These are phyloP conservation scores for Ustilago bromivora DNA, from an alignment of 1,284 basidiomycete genomes.

Conservation along the genomic window DNA sequence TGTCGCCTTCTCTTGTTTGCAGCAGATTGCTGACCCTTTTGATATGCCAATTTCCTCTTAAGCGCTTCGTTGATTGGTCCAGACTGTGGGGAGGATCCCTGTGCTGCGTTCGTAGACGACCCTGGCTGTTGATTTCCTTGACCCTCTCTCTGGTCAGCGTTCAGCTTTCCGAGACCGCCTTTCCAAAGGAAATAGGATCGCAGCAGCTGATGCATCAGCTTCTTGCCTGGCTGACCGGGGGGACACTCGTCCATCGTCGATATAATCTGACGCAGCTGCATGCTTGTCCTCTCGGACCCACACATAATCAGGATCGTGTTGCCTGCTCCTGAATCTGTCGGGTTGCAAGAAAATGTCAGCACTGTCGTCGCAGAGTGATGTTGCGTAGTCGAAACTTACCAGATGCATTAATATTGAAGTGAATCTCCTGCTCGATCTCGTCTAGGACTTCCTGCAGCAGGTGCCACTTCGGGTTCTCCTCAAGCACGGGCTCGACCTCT, in stretches of 20 bases:
- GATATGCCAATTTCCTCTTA: slow-evolving; percentile 57
- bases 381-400: slow-evolving; percentile 13
- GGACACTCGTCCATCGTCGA: slow-evolving; percentile 52
- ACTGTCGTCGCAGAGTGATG: background rate
- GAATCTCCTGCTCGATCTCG: slow-evolving; percentile 90
- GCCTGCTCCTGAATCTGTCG: slow-evolving; percentile 27
- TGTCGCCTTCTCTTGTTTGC: slow-evolving; percentile 70
- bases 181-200: slow-evolving; percentile 86
- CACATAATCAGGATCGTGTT: slow-evolving; percentile 68
- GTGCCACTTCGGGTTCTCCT: slow-evolving; percentile 95
- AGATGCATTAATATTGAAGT: slow-evolving; percentile 70
- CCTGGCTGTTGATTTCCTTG: slow-evolving; percentile 7
- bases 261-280: slow-evolving; percentile 62
- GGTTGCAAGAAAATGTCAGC: slow-evolving; percentile 13
- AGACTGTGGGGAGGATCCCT: background rate
- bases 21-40: slow-evolving; percentile 55
- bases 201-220: slow-evolving; percentile 83
- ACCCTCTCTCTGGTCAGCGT: slow-evolving; percentile 41
- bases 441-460: slow-evolving; percentile 85
- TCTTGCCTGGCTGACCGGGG: slow-evolving; percentile 64
- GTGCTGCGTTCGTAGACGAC: slow-evolving; percentile 18
- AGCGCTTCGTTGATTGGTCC: slow-evolving; percentile 46
- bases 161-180: slow-evolving; percentile 73
- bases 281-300: slow-evolving; percentile 52
- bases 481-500: slow-evolving; percentile 85